phyloP scores from a whole-genome alignment of 768 basidiomycete species.

The Auricularia sp. region DNA sequence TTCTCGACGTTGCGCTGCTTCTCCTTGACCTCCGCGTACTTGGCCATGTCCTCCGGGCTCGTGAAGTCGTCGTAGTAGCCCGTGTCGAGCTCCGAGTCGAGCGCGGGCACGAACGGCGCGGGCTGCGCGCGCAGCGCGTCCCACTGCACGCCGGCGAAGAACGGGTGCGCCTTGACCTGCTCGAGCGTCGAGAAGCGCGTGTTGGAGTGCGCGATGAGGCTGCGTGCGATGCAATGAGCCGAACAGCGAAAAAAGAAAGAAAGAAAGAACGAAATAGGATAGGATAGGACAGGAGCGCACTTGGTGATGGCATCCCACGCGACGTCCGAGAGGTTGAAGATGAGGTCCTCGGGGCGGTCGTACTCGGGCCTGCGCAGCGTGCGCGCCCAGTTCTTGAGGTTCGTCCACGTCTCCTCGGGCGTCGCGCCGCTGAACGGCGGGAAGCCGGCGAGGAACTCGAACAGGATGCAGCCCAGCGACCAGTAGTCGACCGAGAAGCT shows the following conservation, averaged over 20 bases:
- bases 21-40: conserved; percentile 96
- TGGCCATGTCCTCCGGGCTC: conserved; percentile 88
- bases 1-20: conserved; percentile 91
- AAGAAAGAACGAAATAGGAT: not conserved
- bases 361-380: conserved; percentile 90
- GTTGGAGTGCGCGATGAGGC: conserved; percentile 80
- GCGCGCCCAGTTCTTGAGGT: conserved; percentile 94
- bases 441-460: conserved; percentile 94
- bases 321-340: conserved; percentile 88
- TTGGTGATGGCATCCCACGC: conserved; percentile 92
- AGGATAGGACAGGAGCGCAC: conserved; percentile 29
- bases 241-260: not conserved
- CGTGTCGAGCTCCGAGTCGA: conserved; percentile 90
- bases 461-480: conserved; percentile 96
- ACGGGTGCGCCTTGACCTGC: conserved; percentile 68
- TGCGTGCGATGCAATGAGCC: conserved; percentile 17
- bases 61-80: conserved; percentile 93
- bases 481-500: conserved; percentile 95
- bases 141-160: conserved; percentile 74
- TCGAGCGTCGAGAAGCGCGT: conserved; percentile 65
- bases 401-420: conserved; percentile 97
- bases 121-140: conserved; percentile 60
- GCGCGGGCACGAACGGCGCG: conserved; percentile 88
- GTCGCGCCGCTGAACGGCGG: conserved; percentile 95
- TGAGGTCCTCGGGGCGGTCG: conserved; percentile 88